phyloP scores from a whole-genome alignment of 331 rosid species.

The Dryas integrifolia region DNA sequence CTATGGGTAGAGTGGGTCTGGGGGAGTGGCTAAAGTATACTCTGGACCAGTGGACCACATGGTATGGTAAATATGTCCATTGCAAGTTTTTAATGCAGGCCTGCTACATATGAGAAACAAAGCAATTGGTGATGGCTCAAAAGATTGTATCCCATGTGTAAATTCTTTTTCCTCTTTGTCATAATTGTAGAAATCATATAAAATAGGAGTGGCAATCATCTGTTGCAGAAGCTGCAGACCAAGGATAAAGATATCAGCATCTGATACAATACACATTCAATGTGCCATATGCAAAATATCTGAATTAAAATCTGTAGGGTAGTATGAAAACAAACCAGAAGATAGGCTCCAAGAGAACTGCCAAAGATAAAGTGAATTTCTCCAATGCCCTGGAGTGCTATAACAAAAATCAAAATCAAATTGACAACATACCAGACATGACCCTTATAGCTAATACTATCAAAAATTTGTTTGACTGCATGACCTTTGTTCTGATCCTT shows the following conservation, averaged over 20 bases:
- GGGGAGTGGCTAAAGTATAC: no score
- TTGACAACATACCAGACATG: constrained; percentile 6
- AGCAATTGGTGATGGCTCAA: not conserved
- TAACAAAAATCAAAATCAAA: constrained; percentile 24
- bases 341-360: constrained; percentile 47
- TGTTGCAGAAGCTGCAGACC: constrained; percentile 48
- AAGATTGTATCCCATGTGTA: not conserved
- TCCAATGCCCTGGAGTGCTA: constrained; percentile 50
- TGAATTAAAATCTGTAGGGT: not conserved
- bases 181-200: constrained; percentile 52
- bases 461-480: no score
- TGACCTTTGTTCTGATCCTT: no score
- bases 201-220: constrained; percentile 44
- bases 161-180: constrained; percentile 20
- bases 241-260: not conserved
- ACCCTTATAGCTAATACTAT: not conserved
- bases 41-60: no score
- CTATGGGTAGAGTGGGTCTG: no score
- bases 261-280: no score
- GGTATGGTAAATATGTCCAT: no score
- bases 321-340: constrained; percentile 45
- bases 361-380: constrained; percentile 47
- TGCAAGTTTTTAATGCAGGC: no score
- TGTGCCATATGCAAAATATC: not conserved
- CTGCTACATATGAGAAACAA: no score